Evolutionary conservation across 2,329 filamentous ascomycete genomes (phyloP).

Genomic region (Arachnomyces sp.): DNA sequence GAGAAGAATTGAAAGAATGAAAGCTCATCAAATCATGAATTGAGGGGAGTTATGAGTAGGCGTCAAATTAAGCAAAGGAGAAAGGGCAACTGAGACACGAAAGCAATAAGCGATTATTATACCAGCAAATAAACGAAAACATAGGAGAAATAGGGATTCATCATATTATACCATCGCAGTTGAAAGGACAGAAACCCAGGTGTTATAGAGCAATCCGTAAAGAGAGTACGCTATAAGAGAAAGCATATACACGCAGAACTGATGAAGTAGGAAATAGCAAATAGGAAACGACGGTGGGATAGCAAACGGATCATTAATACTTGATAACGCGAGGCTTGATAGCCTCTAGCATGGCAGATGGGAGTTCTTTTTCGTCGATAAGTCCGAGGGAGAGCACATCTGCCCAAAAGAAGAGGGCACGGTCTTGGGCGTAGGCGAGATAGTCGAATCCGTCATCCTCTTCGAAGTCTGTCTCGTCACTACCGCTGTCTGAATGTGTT

Average conservation of each 20-base stretch:
- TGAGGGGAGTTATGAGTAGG: too few species aligned
- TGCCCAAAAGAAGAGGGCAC: slow-evolving; percentile 90
- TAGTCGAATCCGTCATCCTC: slow-evolving; percentile 84
- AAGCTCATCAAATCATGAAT: too few species aligned
- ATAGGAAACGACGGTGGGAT: background rate
- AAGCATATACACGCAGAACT: background rate
- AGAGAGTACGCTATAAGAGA: background rate
- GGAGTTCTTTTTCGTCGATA: slow-evolving; percentile 67
- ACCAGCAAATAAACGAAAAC: slow-evolving; percentile 45
- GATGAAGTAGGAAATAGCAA: too few species aligned
- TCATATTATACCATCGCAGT: background rate
- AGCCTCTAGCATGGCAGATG: slow-evolving; percentile 53
- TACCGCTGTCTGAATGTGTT: slow-evolving; percentile 7
- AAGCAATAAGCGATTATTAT: slow-evolving; percentile 49
- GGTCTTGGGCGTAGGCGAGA: slow-evolving; percentile 79
- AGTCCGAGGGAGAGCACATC: slow-evolving; percentile 75
- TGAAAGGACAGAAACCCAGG: background rate
- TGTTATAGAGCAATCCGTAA: too few species aligned
- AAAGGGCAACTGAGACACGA: slow-evolving; percentile 38
- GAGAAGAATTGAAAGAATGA: too few species aligned
- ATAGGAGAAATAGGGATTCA: slow-evolving; percentile 23
- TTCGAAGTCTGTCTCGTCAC: slow-evolving; percentile 46
- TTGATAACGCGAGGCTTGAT: slow-evolving; percentile 59
- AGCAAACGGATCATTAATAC: slow-evolving; percentile 37
- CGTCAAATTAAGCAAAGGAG: too few species aligned